Conservation (phyloP, 805 yeast species). For the Candida manassasensis region DNA sequence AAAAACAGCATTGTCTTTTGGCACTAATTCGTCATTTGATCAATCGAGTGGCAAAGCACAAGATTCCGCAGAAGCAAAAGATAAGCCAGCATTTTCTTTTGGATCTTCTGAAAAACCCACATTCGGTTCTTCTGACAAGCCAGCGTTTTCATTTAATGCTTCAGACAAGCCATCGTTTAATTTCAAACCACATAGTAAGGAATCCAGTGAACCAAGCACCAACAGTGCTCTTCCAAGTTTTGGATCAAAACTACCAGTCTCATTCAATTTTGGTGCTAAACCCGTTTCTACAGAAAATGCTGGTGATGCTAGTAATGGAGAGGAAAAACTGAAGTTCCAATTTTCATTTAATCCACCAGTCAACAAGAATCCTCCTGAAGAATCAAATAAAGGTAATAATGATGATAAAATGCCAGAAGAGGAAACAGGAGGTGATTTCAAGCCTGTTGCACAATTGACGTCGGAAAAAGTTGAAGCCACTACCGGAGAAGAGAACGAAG, state of each 20-base stretch:
- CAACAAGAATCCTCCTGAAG: conserved; percentile 7
- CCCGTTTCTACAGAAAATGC: conserved; percentile 1
- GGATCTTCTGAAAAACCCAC: conserved; percentile 11
- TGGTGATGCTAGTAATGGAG: conserved; percentile 5
- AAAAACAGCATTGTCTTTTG: conserved; percentile 21
- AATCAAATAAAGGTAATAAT: conserved; percentile 3
- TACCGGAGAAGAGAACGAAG: conserved; percentile 88
- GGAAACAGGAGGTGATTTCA: conserved; percentile 45
- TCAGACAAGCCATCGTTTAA: conserved; percentile 17
- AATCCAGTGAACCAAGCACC: not conserved
- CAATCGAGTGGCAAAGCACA: conserved; percentile 11
- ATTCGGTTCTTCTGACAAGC: conserved; percentile 2
- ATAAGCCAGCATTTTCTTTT: conserved; percentile 22
- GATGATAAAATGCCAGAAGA: conserved; percentile 34
- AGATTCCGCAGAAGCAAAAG: conserved; percentile 15
- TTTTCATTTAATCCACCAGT: conserved; percentile 21
- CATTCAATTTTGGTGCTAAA: not conserved
- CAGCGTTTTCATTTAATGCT: conserved; percentile 6
- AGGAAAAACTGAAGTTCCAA: conserved; percentile 14
- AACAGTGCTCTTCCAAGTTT: conserved; percentile 14
- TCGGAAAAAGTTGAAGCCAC: conserved; percentile 46
- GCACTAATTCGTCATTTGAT: conserved; percentile 7
- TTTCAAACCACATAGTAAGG: conserved; percentile 10
- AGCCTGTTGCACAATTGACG: conserved; percentile 27
- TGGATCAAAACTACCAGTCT: conserved; percentile 8